Percentiles rank a stretch among this genome's conserved stretches.
Conservation (phyloP, 306 rosid genomes). For the Acacia melanoxylon region DNA sequence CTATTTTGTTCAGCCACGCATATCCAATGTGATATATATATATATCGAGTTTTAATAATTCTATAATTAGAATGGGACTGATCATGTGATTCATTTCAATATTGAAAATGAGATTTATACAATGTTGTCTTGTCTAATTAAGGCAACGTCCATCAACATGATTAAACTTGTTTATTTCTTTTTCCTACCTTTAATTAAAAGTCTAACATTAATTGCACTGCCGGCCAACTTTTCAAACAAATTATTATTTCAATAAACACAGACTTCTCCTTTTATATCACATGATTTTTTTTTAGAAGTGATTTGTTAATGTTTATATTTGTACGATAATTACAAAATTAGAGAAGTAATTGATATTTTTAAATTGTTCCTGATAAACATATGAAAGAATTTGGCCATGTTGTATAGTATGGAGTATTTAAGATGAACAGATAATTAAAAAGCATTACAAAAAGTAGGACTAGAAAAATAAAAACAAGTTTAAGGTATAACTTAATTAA, state of each 20-base stretch:
- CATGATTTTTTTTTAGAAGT: too few relatives aligned
- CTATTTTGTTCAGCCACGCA: not conserved
- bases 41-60: not conserved
- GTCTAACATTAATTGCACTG: not conserved
- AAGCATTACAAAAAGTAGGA: too few relatives aligned
- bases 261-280: not conserved
- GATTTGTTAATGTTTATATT: too few relatives aligned
- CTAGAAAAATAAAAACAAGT: too few relatives aligned
- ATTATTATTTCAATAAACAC: not conserved
- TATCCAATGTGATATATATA: not conserved
- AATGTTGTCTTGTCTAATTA: not conserved
- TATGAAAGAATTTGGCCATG: too few relatives aligned
- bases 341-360: too few relatives aligned
- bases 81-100: not conserved
- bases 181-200: not conserved
- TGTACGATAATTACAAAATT: too few relatives aligned
- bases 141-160: not conserved
- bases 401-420: too few relatives aligned
- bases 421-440: too few relatives aligned
- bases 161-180: not conserved
- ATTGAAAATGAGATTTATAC: not conserved
- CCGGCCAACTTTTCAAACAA: not conserved
- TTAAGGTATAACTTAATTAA: too few relatives aligned
- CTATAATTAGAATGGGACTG: not conserved
- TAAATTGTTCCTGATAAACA: too few relatives aligned